Conservation (phyloP, 2,329 filamentous ascomycete species). For the Teratosphaeria nubilosa region DNA sequence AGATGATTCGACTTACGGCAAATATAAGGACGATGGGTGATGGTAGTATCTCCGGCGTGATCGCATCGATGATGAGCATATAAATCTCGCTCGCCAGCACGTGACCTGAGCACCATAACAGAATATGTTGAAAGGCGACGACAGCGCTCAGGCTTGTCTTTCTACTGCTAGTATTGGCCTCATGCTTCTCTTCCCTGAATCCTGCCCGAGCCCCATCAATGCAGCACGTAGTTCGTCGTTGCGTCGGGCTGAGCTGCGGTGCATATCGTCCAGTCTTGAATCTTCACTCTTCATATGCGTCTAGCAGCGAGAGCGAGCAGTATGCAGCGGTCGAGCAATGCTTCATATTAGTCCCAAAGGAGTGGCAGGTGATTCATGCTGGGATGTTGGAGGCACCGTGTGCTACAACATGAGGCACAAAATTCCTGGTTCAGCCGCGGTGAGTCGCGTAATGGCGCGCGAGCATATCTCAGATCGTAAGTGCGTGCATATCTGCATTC, state of each 20-base stretch:
- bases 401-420: neutral
- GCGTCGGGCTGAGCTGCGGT: constrained; percentile 1
- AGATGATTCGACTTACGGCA: neutral
- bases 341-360: neutral
- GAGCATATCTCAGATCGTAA: constrained; percentile 3
- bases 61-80: constrained; percentile 11
- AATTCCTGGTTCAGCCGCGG: constrained; percentile 10
- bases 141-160: constrained; percentile 9
- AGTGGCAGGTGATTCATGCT: constrained; percentile 3
- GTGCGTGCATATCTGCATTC: constrained; percentile 15
- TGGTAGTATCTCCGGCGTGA: constrained; percentile 7
- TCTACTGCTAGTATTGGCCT: neutral
- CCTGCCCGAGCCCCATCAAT: neutral
- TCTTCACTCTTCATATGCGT: neutral
- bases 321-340: neutral
- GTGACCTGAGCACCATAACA: constrained; percentile 17
- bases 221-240: neutral
- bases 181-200: neutral
- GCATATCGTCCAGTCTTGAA: neutral
- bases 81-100: constrained; percentile 17
- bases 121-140: constrained; percentile 15
- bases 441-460: constrained; percentile 2
- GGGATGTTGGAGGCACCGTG: neutral
- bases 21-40: constrained; percentile 12
- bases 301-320: neutral